Base-by-base conservation (phyloP, 2,329 filamentous ascomycete species). In the Fusarium kyushuense region DNA sequence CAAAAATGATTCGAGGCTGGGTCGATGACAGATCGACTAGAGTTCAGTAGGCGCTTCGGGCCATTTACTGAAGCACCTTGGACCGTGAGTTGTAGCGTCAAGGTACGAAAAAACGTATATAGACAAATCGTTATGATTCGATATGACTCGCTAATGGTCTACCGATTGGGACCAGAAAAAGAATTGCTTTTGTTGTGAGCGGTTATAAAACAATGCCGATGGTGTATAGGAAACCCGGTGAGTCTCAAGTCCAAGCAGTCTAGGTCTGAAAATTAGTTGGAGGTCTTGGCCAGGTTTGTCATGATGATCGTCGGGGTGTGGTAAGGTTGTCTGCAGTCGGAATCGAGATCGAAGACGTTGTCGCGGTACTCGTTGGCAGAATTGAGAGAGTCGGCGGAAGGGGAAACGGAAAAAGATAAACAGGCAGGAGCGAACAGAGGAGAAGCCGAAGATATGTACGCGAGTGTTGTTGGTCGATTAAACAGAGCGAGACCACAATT, bases 51-150 rank as follows among this genome's bases (percentile, higher is more conserved):
- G 62, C 69, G 58, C 52, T 69, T 66, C 60, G 60, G 73, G 77
- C 78, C 78, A 80, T 80, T 75, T 76, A 79, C 75, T 58, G 67
- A 56, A 69, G 45, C 58, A 61, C 49, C 46, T 40, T 49, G 35
- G 32, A 49, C 53, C 45, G 49, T 65, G 56, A 52, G 57, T 68
- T 65, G 65, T 70, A 48, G 61, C 64, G 46, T 52, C 71, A 62
- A 45, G 69, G 54, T 61, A 49, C 53, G 60, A 57, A 40, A 38
- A 49, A 69, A 70, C 61, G 60, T 52, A 69, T 69, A 35, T 40
- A 42, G 17, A 36, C 33, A 25, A 49, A 46, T 64, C 63, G 58
- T 30, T 17, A 9, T n/a, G 42, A 36, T 43, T 53, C 49, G 59
- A 41, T 42, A 52, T 35, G 40, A 32, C n/a, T 65, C 54, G 63